A percentile compares a stretch with the other conserved stretches of the same genome.
phyloP scores from a whole-genome alignment of 768 basidiomycete species.

The Boletus patriciae region DNA sequence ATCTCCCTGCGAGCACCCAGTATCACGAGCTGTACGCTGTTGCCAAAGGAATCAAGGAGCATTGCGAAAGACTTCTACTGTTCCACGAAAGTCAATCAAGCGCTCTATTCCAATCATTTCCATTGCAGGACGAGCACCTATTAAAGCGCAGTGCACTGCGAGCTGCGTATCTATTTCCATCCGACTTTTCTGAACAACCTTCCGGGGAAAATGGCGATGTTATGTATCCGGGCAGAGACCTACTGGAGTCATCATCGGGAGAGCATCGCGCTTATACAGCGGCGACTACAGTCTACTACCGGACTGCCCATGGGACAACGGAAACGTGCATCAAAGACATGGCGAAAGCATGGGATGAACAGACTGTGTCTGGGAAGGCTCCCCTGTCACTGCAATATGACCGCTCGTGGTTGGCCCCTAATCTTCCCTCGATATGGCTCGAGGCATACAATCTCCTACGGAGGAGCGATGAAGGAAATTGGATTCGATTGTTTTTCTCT shows the following conservation, averaged over 20 bases:
- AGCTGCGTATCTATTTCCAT: conserved; percentile 13
- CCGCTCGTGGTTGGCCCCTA: conserved; percentile 28
- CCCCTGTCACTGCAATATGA: conserved; percentile 25
- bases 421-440: conserved; percentile 28
- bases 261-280: conserved; percentile 21
- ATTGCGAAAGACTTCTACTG: conserved; percentile 19
- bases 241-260: not conserved
- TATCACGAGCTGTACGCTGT: conserved; percentile 23
- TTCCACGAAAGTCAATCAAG: conserved; percentile 6
- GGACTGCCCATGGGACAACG: not conserved
- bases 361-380: not conserved
- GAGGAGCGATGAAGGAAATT: conserved; percentile 4
- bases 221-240: conserved; percentile 14
- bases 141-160: conserved; percentile 21
- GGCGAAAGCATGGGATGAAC: conserved; percentile 7
- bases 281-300: conserved; percentile 7
- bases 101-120: conserved; percentile 6
- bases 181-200: conserved; percentile 5
- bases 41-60: conserved; percentile 30
- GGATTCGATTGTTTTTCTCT: conserved; percentile 30
- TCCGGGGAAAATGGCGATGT: not conserved
- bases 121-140: conserved; percentile 8
- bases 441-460: conserved; percentile 31
- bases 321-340: not conserved
- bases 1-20: conserved; percentile 29